Conservation (phyloP, 2,329 filamentous ascomycete genomes). For the Stagonosporopsis tanaceti region DNA sequence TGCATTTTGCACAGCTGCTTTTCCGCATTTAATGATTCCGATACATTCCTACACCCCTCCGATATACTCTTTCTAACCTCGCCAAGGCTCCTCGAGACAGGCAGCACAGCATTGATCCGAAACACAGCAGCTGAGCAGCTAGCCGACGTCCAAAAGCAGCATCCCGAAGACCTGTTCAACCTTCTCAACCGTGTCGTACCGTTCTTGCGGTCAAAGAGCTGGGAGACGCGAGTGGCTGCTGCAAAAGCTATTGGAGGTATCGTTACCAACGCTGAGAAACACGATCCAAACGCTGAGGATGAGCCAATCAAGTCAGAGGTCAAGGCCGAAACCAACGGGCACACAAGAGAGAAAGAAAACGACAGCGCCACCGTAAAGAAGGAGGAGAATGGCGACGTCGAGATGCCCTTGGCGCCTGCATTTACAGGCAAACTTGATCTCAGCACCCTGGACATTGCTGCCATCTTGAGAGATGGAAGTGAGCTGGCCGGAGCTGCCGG, state of each 20-base stretch:
- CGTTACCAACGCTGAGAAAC: slow-evolving; percentile 83
- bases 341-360: slow-evolving; percentile 66
- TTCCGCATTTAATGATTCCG: neutral
- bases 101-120: slow-evolving; percentile 92
- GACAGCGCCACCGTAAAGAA: slow-evolving; percentile 54
- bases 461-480: slow-evolving; percentile 83
- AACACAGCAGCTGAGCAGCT: slow-evolving; percentile 97
- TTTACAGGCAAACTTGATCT: slow-evolving; percentile 66
- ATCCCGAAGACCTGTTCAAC: slow-evolving; percentile 97
- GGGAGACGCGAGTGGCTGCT: slow-evolving; percentile 93
- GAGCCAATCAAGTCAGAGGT: slow-evolving; percentile 66
- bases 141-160: slow-evolving; percentile 96
- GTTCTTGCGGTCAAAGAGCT: slow-evolving; percentile 92
- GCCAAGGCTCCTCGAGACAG: slow-evolving; percentile 89
- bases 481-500: slow-evolving; percentile 83
- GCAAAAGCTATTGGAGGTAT: slow-evolving; percentile 96
- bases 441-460: slow-evolving; percentile 76
- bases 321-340: slow-evolving; percentile 50
- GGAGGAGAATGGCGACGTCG: slow-evolving; percentile 60
- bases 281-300: slow-evolving; percentile 86
- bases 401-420: slow-evolving; percentile 59
- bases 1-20: neutral
- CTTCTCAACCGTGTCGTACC: slow-evolving; percentile 92
- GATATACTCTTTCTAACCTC: slow-evolving; percentile 32
- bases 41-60: neutral